phyloP scores from a whole-genome alignment of 345 rosid genomes.

The Chamaenerion angustifolium region DNA sequence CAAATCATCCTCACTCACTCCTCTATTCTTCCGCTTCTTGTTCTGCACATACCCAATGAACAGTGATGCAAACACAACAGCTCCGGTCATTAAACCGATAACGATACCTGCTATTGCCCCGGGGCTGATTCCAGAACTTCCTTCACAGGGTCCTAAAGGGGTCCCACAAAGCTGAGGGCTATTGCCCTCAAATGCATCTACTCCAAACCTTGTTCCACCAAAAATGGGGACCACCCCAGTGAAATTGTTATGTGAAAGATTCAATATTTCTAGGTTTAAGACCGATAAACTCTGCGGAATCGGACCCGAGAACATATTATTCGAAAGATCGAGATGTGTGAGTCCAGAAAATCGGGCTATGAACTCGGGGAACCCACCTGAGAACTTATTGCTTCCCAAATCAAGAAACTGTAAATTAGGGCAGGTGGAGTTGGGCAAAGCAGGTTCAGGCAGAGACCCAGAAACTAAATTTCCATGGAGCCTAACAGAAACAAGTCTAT shows the following conservation, averaged over 20 bases:
- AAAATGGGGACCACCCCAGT: constrained; percentile 68
- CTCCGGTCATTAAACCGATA: constrained; percentile 85
- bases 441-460: constrained; percentile 67
- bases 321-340: constrained; percentile 72
- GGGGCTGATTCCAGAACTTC: constrained; percentile 48
- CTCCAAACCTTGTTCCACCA: constrained; percentile 47
- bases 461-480: constrained; percentile 54
- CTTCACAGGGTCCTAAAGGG: constrained; percentile 55
- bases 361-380: constrained; percentile 74
- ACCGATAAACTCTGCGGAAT: constrained; percentile 47
- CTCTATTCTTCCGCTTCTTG: constrained; percentile 49
- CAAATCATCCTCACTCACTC: constrained; percentile 59
- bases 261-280: constrained; percentile 49
- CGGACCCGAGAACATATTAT: constrained; percentile 51
- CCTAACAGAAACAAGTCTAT: constrained; percentile 47
- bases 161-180: constrained; percentile 70
- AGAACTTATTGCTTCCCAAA: constrained; percentile 62
- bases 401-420: constrained; percentile 56
- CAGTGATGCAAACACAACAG: constrained; percentile 72
- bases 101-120: constrained; percentile 95
- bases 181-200: constrained; percentile 67
- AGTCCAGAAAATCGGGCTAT: constrained; percentile 44
- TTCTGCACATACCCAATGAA: constrained; percentile 78
- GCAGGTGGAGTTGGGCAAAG: constrained; percentile 71
- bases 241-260: constrained; percentile 83